Base-by-base conservation (phyloP, 768 basidiomycete species). In the Agrocybe pediades region DNA sequence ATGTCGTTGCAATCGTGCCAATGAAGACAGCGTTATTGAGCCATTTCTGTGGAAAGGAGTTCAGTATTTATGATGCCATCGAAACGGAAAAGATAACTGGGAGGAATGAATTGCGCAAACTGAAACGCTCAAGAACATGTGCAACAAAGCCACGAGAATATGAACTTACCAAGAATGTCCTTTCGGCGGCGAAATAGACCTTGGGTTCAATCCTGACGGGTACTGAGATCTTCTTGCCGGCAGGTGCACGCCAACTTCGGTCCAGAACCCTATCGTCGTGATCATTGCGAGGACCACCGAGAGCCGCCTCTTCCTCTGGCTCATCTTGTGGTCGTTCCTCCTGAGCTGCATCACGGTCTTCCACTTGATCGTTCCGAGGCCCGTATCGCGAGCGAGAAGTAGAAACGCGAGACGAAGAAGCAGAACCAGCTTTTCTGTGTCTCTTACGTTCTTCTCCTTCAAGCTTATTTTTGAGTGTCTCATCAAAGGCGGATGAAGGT, bases 191-290 rank as follows among this genome's bases (percentile, higher is more conserved):
- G 68, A 98, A 99, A 66, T 95, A 96, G 3, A 97, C 95, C 73
- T 99, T 99, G 24, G 97, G 97, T 69, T 99, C 97, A 43, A 99
- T 83, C 49, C 97, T 83, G n/a, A 99, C 89, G 21, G 96, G 95
- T 2, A 98, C 85, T 0, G 94, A 84, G 53, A 99, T 95, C 59
- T 82, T 80, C 76, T 98, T 98, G 9, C 95, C 95, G 39, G 79
- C 72, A 0, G 92, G 90, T 1, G 95, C 96, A 21, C 68, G 75
- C 86, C 88, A 92, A 54, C 83, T 81, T 51, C 87, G 77, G 48
- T 79, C 82, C 43, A 89, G 65, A 15, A 87, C 67, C 55, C 84
- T 79, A 57, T 87, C 84, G 19, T 82, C 77, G 5, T 57, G 64
- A 29, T 59, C 54, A 1, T 61, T 58, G 25, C 62, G 66, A 25